Conservation (phyloP, 768 basidiomycete genomes). For the Crepidotus variabilis region DNA sequence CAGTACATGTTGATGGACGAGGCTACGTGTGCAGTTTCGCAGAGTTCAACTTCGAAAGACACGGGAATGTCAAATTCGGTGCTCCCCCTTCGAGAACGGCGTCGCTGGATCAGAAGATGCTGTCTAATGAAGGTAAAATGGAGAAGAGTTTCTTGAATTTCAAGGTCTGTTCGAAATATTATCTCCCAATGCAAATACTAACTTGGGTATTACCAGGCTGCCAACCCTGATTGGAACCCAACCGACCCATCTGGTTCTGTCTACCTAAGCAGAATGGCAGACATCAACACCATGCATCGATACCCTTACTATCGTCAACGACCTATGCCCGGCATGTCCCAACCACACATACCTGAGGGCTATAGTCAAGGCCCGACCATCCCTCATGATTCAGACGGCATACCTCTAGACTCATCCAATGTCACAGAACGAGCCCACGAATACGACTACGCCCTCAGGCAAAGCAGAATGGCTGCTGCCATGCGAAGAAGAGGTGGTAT, state of each 20-base stretch:
- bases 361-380: slow-evolving; percentile 7
- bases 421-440: slow-evolving; percentile 51
- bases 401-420: slow-evolving; percentile 21
- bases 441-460: slow-evolving; percentile 71
- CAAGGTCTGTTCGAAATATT: slow-evolving; percentile 45
- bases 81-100: slow-evolving; percentile 51
- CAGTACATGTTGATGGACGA: slow-evolving; percentile 92
- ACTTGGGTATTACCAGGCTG: slow-evolving; percentile 46
- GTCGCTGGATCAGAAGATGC: slow-evolving; percentile 66
- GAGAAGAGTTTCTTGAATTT: slow-evolving; percentile 97
- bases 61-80: slow-evolving; percentile 95
- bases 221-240: slow-evolving; percentile 95
- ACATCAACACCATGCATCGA: slow-evolving; percentile 50
- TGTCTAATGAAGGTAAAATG: slow-evolving; percentile 96
- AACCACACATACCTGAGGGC: slow-evolving; percentile 10
- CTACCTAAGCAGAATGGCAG: slow-evolving; percentile 82
- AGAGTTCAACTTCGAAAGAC: slow-evolving; percentile 95
- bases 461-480: slow-evolving; percentile 58
- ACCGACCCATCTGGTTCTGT: slow-evolving; percentile 87
- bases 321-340: slow-evolving; percentile 15
- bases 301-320: slow-evolving; percentile 35
- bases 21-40: slow-evolving; percentile 98
- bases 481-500: slow-evolving; percentile 37
- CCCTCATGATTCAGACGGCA: neutral
- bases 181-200: neutral